phyloP scores from a whole-genome alignment of 176 grass and related monocot species.

The Pharus latifolius region DNA sequence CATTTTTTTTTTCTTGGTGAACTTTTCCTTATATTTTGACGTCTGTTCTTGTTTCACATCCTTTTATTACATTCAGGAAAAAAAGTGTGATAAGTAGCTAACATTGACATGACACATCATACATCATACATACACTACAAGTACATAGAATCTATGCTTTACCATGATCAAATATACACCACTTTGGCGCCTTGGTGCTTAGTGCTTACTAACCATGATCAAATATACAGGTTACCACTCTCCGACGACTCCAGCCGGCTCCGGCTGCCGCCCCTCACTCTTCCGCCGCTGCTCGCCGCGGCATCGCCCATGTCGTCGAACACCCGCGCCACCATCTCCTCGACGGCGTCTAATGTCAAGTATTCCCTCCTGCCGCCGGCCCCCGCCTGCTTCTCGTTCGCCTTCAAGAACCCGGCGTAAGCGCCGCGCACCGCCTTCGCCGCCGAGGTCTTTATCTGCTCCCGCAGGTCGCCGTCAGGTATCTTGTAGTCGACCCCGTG shows the following conservation, averaged over 20 bases:
- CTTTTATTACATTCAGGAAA: too few relatives aligned
- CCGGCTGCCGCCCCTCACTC: background rate
- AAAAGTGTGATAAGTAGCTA: too few relatives aligned
- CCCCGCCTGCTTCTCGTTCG: conserved; percentile 18
- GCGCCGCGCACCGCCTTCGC: conserved; percentile 36
- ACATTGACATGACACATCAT: too few relatives aligned
- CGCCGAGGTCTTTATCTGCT: conserved; percentile 40
- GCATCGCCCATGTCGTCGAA: conserved; percentile 35
- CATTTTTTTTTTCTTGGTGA: too few relatives aligned
- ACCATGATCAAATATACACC: too few relatives aligned
- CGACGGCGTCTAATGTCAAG: conserved; percentile 29
- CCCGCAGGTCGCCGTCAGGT: conserved; percentile 37
- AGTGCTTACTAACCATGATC: background rate
- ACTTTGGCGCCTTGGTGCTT: background rate
- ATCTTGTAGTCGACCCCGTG: conserved; percentile 34
- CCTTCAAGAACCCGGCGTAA: conserved; percentile 45
- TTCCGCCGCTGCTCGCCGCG: background rate
- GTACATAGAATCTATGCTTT: too few relatives aligned
- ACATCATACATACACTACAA: too few relatives aligned
- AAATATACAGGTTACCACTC: conserved; percentile 4
- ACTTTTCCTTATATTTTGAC: too few relatives aligned
- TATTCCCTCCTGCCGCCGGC: background rate
- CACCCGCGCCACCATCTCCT: conserved; percentile 21
- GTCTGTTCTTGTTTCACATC: too few relatives aligned
- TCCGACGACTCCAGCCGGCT: background rate